Percentiles rank a stretch among this genome's conserved stretches.
These are phyloP conservation scores for Boletus reticuloceps DNA, from an alignment of 768 basidiomycete genomes.

Conservation along the genomic window DNA sequence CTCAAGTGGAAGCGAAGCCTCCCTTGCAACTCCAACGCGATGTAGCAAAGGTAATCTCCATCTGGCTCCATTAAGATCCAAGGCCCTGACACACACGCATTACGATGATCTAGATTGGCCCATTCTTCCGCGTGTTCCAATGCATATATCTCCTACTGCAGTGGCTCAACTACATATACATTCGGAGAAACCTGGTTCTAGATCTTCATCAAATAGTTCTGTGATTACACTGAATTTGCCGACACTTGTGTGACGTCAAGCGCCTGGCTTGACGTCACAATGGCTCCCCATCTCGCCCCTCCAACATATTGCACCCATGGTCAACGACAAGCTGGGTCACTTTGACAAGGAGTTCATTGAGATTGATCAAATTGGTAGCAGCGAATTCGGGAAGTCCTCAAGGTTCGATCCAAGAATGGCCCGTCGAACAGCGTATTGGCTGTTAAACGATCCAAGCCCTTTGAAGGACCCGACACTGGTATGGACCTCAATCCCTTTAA, in stretches of 20 bases:
- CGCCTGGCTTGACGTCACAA: conserved; percentile 24
- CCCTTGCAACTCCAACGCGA: conserved; percentile 62
- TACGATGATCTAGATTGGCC: conserved; percentile 44
- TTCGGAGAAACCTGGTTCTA: conserved; percentile 52
- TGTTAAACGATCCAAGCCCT: conserved; percentile 91
- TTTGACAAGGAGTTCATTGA: conserved; percentile 83
- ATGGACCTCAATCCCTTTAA: conserved; percentile 28
- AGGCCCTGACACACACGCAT: not conserved
- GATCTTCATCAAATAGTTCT: conserved; percentile 55
- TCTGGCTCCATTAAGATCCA: conserved; percentile 33
- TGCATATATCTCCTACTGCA: conserved; percentile 47
- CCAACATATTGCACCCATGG: conserved; percentile 28
- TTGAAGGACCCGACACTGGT: conserved; percentile 92
- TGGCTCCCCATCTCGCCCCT: conserved; percentile 22
- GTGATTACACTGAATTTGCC: conserved; percentile 46
- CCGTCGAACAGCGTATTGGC: conserved; percentile 63
- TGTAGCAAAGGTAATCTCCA: conserved; percentile 45
- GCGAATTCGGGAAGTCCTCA: conserved; percentile 93
- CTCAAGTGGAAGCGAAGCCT: conserved; percentile 72
- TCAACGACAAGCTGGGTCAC: conserved; percentile 54
- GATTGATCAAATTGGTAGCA: conserved; percentile 80
- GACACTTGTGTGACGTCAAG: conserved; percentile 36
- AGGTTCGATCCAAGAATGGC: conserved; percentile 66
- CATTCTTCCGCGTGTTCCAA: conserved; percentile 40
- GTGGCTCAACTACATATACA: conserved; percentile 35